phyloP scores from a whole-genome alignment of 2,329 filamentous ascomycete species.

The Fusarium verticillioides region DNA sequence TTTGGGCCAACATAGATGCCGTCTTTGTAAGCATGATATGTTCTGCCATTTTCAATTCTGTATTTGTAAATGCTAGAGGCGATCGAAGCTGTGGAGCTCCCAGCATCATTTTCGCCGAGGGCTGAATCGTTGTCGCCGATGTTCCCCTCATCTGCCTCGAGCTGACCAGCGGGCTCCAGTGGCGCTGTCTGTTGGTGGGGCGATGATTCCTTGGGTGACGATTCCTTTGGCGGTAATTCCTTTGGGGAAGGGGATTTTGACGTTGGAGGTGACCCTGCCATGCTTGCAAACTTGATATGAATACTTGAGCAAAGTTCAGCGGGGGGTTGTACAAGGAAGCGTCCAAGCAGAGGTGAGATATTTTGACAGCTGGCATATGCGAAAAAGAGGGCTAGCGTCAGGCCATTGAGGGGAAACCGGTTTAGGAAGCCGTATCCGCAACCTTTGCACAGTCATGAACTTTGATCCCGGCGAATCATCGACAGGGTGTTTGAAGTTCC shows the following conservation, averaged over 20 bases:
- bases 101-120: neutral
- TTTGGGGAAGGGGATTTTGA: neutral
- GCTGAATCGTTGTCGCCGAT: slow-evolving; percentile 9
- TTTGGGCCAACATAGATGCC: slow-evolving; percentile 21
- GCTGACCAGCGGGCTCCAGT: slow-evolving; percentile 1
- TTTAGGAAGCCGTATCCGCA: neutral
- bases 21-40: slow-evolving; percentile 45
- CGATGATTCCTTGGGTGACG: neutral
- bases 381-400: neutral
- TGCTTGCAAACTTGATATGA: neutral
- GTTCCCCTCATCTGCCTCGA: slow-evolving; percentile 5
- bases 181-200: neutral
- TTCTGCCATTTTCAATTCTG: slow-evolving; percentile 42
- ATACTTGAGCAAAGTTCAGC: neutral
- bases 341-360: neutral
- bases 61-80: slow-evolving; percentile 33
- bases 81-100: slow-evolving; percentile 33
- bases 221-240: neutral
- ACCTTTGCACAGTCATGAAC: neutral
- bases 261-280: neutral
- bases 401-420: neutral
- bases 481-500: neutral
- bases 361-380: neutral
- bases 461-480: neutral
- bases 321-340: neutral